Evolutionary conservation across 768 basidiomycete genomes (phyloP).

Genomic region (Antrodiella citrinella): DNA sequence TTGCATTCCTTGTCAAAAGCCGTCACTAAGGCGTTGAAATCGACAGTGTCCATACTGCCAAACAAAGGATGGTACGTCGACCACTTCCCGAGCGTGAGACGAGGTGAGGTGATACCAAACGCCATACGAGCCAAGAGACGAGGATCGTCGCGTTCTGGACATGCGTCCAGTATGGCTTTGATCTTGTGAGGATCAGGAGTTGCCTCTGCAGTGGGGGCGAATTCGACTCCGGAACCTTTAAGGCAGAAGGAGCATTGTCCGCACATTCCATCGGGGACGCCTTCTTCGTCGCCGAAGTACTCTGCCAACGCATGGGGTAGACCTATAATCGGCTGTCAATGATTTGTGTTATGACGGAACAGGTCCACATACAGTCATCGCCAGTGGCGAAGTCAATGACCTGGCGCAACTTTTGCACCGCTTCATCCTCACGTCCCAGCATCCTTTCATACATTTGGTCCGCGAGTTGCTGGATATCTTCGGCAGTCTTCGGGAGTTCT

Average conservation of each 20-base stretch:
- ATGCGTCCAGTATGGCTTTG: constrained; percentile 31
- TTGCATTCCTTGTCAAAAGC: constrained; percentile 36
- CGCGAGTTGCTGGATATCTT: constrained; percentile 27
- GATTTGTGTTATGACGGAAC: neutral
- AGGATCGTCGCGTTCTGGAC: constrained; percentile 39
- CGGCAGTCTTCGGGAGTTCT: constrained; percentile 24
- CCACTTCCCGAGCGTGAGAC: constrained; percentile 35
- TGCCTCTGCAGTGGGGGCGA: constrained; percentile 16
- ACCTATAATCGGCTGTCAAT: constrained; percentile 23
- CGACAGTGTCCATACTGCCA: constrained; percentile 32
- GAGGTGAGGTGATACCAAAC: constrained; percentile 39
- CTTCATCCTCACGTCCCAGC: constrained; percentile 33
- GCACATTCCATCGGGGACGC: constrained; percentile 33
- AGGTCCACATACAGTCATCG: constrained; percentile 27
- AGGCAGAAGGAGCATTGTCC: constrained; percentile 36
- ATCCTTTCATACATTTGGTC: constrained; percentile 28
- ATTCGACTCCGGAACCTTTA: constrained; percentile 26
- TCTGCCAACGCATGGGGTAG: constrained; percentile 32
- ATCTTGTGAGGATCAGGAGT: constrained; percentile 24
- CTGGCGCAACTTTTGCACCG: constrained; percentile 28
- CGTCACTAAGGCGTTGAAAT: constrained; percentile 32
- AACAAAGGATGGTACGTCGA: constrained; percentile 34
- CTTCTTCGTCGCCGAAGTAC: constrained; percentile 37
- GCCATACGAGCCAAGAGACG: constrained; percentile 43
- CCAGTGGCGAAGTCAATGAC: constrained; percentile 32